These are phyloP conservation scores for Plasmodium vivax DNA, from an alignment of 169 alveolate species.

Conservation along the genomic window DNA sequence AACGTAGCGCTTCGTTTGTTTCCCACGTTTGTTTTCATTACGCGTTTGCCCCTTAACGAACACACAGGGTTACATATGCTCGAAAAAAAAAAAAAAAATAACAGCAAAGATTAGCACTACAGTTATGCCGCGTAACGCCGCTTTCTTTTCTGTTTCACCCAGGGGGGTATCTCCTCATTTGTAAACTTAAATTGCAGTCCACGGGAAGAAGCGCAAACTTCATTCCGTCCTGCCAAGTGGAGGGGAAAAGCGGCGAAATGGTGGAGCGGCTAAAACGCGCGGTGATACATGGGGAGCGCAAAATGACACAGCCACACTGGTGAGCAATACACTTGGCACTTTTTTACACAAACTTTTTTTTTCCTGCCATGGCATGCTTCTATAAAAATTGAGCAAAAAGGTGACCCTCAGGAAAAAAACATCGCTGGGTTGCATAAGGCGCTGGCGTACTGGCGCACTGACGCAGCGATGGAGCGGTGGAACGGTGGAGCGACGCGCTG, in stretches of 20 bases:
- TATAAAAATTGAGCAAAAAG: not conserved
- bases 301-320: not conserved
- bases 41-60: not conserved
- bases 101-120: not conserved
- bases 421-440: not conserved
- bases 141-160: not conserved
- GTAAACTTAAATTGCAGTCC: not conserved
- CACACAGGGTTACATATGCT: not conserved
- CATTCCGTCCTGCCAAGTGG: not conserved
- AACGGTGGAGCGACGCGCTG: not conserved
- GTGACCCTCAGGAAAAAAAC: not conserved
- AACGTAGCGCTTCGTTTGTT: not conserved
- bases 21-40: not conserved
- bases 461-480: not conserved
- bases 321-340: not conserved
- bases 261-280: not conserved
- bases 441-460: not conserved
- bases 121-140: not conserved
- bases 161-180: not conserved
- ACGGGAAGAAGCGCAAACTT: not conserved
- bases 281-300: not conserved
- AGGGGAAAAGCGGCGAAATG: not conserved
- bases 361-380: not conserved
- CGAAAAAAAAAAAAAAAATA: not conserved
- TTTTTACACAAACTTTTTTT: not conserved